Evolutionary conservation across 495 filamentous ascomycete species (phyloP).

Genomic region (Ramalina peruviana): DNA sequence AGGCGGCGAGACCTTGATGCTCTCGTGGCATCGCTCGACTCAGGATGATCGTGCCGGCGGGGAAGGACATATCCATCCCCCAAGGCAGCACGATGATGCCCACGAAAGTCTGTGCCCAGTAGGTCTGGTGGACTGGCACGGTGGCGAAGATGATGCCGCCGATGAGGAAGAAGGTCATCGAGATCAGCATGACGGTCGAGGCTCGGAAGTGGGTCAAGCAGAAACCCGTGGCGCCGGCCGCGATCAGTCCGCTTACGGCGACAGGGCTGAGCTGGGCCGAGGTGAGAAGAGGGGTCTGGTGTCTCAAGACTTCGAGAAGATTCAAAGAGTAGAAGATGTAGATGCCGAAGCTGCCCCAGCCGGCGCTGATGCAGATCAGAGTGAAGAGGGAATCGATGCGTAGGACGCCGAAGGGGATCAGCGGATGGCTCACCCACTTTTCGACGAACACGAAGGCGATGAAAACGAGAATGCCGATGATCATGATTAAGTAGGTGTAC

Average conservation of each 20-base stretch:
- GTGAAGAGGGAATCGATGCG: conserved; percentile 28
- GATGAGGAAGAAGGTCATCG: conserved; percentile 29
- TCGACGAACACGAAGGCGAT: conserved; percentile 30
- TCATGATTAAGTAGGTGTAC: conserved; percentile 33
- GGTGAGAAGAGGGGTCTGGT: conserved; percentile 23
- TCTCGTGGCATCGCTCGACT: conserved; percentile 26
- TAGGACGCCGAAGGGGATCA: conserved; percentile 31
- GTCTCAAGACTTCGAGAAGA: conserved; percentile 25
- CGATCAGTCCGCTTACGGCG: conserved; percentile 24
- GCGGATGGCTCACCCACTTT: conserved; percentile 23
- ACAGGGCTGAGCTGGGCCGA: conserved; percentile 26
- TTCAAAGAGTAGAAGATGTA: conserved; percentile 35
- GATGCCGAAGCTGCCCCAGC: conserved; percentile 36
- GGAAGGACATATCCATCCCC: conserved; percentile 39
- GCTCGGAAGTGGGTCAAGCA: conserved; percentile 26
- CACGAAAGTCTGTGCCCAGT: conserved; percentile 35
- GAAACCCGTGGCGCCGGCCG: conserved; percentile 29
- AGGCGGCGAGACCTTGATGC: conserved; percentile 38
- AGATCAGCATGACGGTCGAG: conserved; percentile 35
- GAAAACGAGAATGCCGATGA: conserved; percentile 29
- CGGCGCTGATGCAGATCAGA: conserved; percentile 30
- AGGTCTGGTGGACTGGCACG: conserved; percentile 25
- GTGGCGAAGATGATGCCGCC: conserved; percentile 26
- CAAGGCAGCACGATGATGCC: conserved; percentile 32
- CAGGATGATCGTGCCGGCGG: conserved; percentile 18